Conservation (phyloP, 192 early-diverging fungal genomes). For the Podila minutissima region DNA sequence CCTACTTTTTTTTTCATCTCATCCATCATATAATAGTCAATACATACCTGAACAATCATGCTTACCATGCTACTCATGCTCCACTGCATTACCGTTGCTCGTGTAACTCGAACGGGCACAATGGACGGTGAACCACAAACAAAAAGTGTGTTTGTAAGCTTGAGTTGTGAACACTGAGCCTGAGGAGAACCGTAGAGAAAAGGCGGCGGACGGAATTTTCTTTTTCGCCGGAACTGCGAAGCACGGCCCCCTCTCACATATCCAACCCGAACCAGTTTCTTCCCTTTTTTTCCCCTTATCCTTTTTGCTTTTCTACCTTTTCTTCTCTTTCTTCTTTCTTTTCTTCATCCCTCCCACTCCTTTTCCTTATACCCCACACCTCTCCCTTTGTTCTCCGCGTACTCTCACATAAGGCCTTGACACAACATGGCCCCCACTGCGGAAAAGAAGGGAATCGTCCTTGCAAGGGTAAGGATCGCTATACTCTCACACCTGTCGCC, state of each 20-base stretch:
- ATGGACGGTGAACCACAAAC: neutral
- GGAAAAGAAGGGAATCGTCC: slow-evolving; percentile 51
- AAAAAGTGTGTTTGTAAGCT: neutral
- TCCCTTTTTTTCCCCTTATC: neutral
- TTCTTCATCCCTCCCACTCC: neutral
- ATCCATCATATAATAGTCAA: neutral
- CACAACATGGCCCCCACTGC: slow-evolving; percentile 22
- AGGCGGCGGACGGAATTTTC: neutral
- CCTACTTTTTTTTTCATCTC: neutral
- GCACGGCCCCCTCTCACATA: neutral
- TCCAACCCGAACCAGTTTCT: neutral
- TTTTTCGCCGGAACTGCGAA: neutral
- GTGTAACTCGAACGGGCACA: too few species aligned
- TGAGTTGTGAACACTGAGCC: neutral
- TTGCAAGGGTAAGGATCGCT: slow-evolving; percentile 39
- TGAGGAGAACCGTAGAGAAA: neutral
- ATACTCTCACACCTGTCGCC: neutral
- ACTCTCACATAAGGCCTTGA: neutral
- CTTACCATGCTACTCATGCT: too few species aligned
- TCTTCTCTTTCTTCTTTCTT: slow-evolving; percentile 3
- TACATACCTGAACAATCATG: neutral
- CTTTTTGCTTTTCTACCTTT: neutral
- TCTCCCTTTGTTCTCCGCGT: neutral
- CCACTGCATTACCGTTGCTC: too few species aligned
- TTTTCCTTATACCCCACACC: neutral